Base-by-base conservation (phyloP, 768 basidiomycete species). In the Boletus rex-veris region DNA sequence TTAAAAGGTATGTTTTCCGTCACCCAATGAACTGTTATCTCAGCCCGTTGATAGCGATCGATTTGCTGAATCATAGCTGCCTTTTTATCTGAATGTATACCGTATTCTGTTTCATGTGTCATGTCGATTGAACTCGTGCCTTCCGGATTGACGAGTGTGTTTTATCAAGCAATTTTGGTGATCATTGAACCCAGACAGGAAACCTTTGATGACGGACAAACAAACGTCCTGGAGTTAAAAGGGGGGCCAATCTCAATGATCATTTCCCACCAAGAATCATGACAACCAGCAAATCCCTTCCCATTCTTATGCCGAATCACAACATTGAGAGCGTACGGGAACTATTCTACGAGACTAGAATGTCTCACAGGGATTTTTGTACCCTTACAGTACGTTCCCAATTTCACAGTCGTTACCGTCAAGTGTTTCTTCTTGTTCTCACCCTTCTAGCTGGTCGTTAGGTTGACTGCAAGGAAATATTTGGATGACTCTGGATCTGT, bases 1-100 rank as follows among this genome's bases (percentile, higher is more conserved):
- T 93, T 51, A 93, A 93, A 72, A 91, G 89, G 90, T 84, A 54
- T 31, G 70, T 64, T 43, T n/a, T 45, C 9, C 24, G 6, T 36
- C 37, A 42, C 31, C 37, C 9, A 36, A 31, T 37, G 47, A 43
- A 36, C 41, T 33, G 21, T 53, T 24, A 4, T 40, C 58, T 56
- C 40, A 60, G 48, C 46, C 15, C 15, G 21, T 50, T 58, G 38
- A 39, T 45, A 77, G 78, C 47, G 77, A 80, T 54, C 75, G 78
- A 50, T 78, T 79, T 78, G 77, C 59, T 79, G 58, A 71, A 44
- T 5, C 45, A 47, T 30, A 16, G 28, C 48, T 45, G 48, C 12
- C 33, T 35, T 45, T 44, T 47, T 58, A 50, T 56, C 47, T 46
- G 50, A 45, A 52, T 51, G 48, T 62, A 51, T 55, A 55, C 45